These are phyloP conservation scores for Saturnispora sekii DNA, from an alignment of 805 yeast species.

Conservation along the genomic window DNA sequence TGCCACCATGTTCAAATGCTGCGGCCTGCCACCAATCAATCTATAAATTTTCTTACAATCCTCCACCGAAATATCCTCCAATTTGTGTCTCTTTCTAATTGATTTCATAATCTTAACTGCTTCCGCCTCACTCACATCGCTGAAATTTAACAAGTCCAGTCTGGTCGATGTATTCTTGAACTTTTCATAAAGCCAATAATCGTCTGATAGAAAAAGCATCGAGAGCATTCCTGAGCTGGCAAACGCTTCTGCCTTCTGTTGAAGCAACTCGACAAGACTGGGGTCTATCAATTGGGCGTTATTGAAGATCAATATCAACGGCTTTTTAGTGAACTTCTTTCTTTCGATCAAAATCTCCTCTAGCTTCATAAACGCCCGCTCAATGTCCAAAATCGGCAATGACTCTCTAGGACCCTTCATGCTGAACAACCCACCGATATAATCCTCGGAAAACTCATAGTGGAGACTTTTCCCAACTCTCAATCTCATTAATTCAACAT, in stretches of 20 bases:
- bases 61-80: constrained; percentile 30
- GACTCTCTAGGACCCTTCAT: constrained; percentile 81
- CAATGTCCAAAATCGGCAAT: constrained; percentile 72
- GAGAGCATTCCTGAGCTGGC: constrained; percentile 63
- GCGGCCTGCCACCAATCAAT: constrained; percentile 77
- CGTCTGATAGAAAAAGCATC: constrained; percentile 70
- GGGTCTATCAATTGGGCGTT: constrained; percentile 67
- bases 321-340: constrained; percentile 34
- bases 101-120: constrained; percentile 45
- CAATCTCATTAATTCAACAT: constrained; percentile 72
- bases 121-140: constrained; percentile 48
- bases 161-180: constrained; percentile 64
- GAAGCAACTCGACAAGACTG: constrained; percentile 64
- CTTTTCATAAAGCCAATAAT: constrained; percentile 80
- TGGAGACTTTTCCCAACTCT: constrained; percentile 68
- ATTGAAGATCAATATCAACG: constrained; percentile 62
- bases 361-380: constrained; percentile 66
- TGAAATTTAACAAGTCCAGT: constrained; percentile 59
- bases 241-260: constrained; percentile 73
- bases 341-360: constrained; percentile 60
- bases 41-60: constrained; percentile 39
- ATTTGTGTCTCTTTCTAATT: constrained; percentile 37
- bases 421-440: constrained; percentile 71
- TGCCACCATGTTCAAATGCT: constrained; percentile 65
- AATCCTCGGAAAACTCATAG: constrained; percentile 69